phyloP scores from a whole-genome alignment of 75 land plant genomes.

The Pinus tabuliformis region DNA sequence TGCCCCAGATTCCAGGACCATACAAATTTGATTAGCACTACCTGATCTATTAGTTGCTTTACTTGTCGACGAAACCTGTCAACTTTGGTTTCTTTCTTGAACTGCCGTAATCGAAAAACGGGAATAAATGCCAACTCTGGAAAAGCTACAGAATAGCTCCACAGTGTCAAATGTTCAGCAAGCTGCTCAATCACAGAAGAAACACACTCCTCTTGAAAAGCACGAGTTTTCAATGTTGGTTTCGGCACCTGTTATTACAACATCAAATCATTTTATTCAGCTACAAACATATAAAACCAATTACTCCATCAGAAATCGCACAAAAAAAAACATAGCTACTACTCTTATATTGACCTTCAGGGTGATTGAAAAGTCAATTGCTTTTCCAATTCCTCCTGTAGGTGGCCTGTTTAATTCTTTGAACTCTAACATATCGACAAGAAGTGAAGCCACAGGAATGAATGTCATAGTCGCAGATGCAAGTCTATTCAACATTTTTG shows the following conservation, averaged over 20 bases:
- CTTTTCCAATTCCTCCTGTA: conserved; percentile 88
- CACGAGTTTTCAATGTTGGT: conserved; percentile 71
- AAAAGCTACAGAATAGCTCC: conserved; percentile 94
- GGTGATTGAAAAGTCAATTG: conserved; percentile 54
- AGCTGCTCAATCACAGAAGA: conserved; percentile 77
- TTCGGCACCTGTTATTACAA: conserved; percentile 60
- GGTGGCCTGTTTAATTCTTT: conserved; percentile 81
- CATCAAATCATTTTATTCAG: not conserved
- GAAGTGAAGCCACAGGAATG: conserved; percentile 73
- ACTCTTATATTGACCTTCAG: conserved; percentile 48
- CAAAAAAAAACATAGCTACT: not conserved
- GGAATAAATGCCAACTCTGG: conserved; percentile 91
- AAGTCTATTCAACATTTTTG: conserved; percentile 79
- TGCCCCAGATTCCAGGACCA: too few relatives aligned
- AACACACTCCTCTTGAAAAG: conserved; percentile 95
- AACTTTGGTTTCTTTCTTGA: conserved; percentile 76
- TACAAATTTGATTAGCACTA: conserved; percentile 7
- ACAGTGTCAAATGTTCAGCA: conserved; percentile 86
- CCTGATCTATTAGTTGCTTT: conserved; percentile 84
- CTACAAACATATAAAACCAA: not conserved
- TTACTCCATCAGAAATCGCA: not conserved
- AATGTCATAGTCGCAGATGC: conserved; percentile 69
- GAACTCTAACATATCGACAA: conserved; percentile 93
- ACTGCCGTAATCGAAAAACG: conserved; percentile 56
- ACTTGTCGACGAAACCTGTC: conserved; percentile 83